A percentile compares a stretch with the other conserved stretches of the same genome.
These are phyloP conservation scores for Claviceps sorghi DNA, from an alignment of 2,329 filamentous ascomycete species.

Conservation along the genomic window DNA sequence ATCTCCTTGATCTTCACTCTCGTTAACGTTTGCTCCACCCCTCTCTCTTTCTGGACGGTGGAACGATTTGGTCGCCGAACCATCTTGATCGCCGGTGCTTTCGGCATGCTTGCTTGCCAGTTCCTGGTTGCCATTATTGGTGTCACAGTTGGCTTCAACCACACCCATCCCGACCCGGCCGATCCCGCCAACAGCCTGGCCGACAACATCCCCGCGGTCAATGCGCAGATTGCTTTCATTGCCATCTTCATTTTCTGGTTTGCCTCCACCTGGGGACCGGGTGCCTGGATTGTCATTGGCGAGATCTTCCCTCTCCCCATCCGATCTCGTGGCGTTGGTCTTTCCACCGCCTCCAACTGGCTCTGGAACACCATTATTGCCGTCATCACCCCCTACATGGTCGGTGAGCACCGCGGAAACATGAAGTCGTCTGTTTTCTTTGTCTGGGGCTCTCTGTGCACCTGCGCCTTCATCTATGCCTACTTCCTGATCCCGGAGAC, in stretches of 20 bases:
- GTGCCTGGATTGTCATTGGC: slow-evolving; percentile 69
- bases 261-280: slow-evolving; percentile 76
- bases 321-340: slow-evolving; percentile 70
- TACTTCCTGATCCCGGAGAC: slow-evolving; percentile 64
- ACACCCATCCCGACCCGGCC: slow-evolving; percentile 30
- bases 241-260: slow-evolving; percentile 91
- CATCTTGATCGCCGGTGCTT: slow-evolving; percentile 63
- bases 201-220: slow-evolving; percentile 42
- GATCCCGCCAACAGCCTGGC: slow-evolving; percentile 25
- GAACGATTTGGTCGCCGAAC: slow-evolving; percentile 69
- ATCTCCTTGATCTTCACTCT: slow-evolving; percentile 76
- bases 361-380: slow-evolving; percentile 67
- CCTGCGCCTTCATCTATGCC: slow-evolving; percentile 43
- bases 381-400: slow-evolving; percentile 62
- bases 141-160: slow-evolving; percentile 42
- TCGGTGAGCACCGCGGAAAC: slow-evolving; percentile 46
- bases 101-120: slow-evolving; percentile 75
- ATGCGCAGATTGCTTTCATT: slow-evolving; percentile 73
- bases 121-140: slow-evolving; percentile 73
- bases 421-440: slow-evolving; percentile 59
- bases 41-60: slow-evolving; percentile 74
- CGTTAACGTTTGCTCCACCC: slow-evolving; percentile 76
- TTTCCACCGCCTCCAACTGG: slow-evolving; percentile 85
- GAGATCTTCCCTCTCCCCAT: slow-evolving; percentile 86
- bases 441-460: slow-evolving; percentile 58